Conservation (phyloP, 441 rosid species). For the Populus hybrid region DNA sequence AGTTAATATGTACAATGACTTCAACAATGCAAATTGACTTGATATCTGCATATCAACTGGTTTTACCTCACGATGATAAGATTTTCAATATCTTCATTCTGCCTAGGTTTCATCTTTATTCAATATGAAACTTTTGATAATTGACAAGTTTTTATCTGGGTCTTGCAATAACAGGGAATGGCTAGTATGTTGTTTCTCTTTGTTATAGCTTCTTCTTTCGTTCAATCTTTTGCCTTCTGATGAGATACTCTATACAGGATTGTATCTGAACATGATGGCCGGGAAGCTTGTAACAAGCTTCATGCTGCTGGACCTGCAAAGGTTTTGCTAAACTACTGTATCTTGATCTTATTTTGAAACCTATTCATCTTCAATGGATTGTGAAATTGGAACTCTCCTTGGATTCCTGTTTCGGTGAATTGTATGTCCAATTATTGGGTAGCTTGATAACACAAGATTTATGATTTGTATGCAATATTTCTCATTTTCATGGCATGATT, state of each 20-base stretch:
- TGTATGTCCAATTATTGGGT: neutral
- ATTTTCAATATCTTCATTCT: neutral
- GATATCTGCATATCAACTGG: neutral
- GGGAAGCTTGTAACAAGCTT: constrained; percentile 88
- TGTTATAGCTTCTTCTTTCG: neutral
- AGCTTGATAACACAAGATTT: neutral
- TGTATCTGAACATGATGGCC: constrained; percentile 74
- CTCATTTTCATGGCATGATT: neutral
- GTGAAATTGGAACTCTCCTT: constrained; percentile 4
- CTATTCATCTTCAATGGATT: neutral
- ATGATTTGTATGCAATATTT: neutral
- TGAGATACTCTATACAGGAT: constrained; percentile 53
- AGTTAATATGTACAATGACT: neutral
- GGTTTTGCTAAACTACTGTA: constrained; percentile 35
- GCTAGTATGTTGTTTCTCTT: neutral
- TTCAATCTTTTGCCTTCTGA: neutral
- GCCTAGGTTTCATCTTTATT: constrained; percentile 3
- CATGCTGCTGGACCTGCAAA: constrained; percentile 96
- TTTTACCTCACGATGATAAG: neutral
- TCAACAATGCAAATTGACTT: neutral
- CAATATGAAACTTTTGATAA: neutral
- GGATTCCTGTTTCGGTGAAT: neutral
- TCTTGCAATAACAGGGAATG: neutral
- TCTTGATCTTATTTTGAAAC: constrained; percentile 13
- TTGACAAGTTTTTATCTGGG: neutral